A percentile compares a stretch with the other conserved stretches of the same genome.
These are phyloP conservation scores for Macrotyloma uniflorum DNA, from an alignment of 306 rosid genomes.

Conservation along the genomic window DNA sequence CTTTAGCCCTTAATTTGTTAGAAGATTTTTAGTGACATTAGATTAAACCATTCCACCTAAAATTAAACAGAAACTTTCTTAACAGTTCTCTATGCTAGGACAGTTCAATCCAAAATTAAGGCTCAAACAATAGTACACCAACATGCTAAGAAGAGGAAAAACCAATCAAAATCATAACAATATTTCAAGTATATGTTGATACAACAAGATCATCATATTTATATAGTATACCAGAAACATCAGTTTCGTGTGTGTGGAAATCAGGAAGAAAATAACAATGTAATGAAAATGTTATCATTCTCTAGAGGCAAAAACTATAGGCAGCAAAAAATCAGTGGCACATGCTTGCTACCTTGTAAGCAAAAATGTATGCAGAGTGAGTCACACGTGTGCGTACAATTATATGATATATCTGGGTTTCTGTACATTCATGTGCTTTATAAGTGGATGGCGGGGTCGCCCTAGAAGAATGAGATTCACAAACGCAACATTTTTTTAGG, in stretches of 20 bases:
- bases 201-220: background rate
- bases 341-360: conserved; percentile 32
- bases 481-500: conserved; percentile 55
- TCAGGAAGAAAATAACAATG: background rate
- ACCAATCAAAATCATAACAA: background rate
- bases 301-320: conserved; percentile 15
- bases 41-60: conserved; percentile 29
- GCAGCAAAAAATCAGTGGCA: conserved; percentile 11
- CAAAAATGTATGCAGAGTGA: conserved; percentile 20
- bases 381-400: conserved; percentile 37
- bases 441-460: conserved; percentile 65
- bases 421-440: conserved; percentile 38
- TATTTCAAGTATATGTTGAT: background rate
- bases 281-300: conserved; percentile 21
- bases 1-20: conserved; percentile 31
- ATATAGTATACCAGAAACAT: background rate
- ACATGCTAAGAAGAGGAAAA: background rate
- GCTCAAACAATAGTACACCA: background rate
- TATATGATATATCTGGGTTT: conserved; percentile 3
- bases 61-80: conserved; percentile 7
- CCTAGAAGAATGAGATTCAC: conserved; percentile 70
- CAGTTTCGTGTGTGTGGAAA: background rate
- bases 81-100: background rate
- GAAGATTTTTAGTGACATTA: conserved; percentile 34
- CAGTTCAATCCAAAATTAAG: background rate